These are phyloP conservation scores for Suillus cothurnatus DNA, from an alignment of 768 basidiomycete genomes.

Conservation along the genomic window DNA sequence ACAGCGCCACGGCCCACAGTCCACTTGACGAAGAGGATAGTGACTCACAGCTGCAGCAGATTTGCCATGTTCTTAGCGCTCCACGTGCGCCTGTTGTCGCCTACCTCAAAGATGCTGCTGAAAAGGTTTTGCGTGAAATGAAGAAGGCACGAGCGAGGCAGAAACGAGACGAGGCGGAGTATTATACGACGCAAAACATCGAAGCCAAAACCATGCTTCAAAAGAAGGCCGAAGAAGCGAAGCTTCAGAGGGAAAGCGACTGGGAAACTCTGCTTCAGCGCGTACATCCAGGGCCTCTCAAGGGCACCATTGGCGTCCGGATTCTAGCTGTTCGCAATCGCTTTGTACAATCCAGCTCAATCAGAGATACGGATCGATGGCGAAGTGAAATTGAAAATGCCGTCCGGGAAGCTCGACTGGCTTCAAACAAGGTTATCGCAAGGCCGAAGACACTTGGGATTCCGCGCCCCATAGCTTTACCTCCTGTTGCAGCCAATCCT, in stretches of 20 bases:
- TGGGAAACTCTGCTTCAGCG: conserved; percentile 62
- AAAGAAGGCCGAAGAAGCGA: conserved; percentile 66
- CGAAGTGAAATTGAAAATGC: conserved; percentile 59
- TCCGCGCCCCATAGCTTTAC: conserved; percentile 25
- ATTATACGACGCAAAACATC: conserved; percentile 37
- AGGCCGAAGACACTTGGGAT: conserved; percentile 26
- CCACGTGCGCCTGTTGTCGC: conserved; percentile 49
- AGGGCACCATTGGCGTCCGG: conserved; percentile 49
- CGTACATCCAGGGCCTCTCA: conserved; percentile 56
- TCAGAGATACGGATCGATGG: conserved; percentile 58
- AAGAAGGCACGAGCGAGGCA: conserved; percentile 43
- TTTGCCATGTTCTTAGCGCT: conserved; percentile 58
- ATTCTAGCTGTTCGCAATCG: conserved; percentile 55
- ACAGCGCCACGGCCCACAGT: conserved; percentile 42
- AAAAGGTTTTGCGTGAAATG: conserved; percentile 43
- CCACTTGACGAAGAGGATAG: conserved; percentile 52
- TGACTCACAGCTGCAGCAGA: conserved; percentile 42
- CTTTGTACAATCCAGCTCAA: conserved; percentile 60
- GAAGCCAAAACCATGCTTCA: conserved; percentile 56
- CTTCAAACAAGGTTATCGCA: conserved; percentile 46
- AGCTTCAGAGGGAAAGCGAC: conserved; percentile 57
- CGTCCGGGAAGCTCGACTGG: conserved; percentile 55
- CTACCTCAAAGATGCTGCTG: conserved; percentile 45
- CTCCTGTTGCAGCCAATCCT: conserved; percentile 43
- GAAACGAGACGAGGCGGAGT: conserved; percentile 31